Evolutionary conservation across 1,139 yeast genomes (phyloP).

Genomic region (Meyerozyma athensensis): DNA sequence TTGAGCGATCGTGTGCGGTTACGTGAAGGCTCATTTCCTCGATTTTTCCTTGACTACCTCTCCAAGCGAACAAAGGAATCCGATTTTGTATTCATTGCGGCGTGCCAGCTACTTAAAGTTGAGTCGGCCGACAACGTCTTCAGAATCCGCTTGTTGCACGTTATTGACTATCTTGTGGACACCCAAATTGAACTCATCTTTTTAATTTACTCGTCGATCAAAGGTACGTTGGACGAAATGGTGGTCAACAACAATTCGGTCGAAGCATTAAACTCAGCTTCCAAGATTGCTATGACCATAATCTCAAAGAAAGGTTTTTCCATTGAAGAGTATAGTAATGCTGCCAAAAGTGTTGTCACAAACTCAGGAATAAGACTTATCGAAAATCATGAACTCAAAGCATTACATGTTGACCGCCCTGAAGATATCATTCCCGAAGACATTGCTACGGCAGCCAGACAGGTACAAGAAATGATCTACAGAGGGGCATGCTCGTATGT

Average conservation of each 20-base stretch:
- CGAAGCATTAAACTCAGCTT: conserved; percentile 25
- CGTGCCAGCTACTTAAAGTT: conserved; percentile 9
- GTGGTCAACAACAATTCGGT: conserved; percentile 27
- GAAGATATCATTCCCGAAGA: conserved; percentile 9
- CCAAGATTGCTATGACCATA: conserved; percentile 24
- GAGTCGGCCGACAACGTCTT: conserved; percentile 30
- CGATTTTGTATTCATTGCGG: conserved; percentile 35
- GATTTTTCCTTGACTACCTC: conserved; percentile 45
- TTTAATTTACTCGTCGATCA: conserved; percentile 42
- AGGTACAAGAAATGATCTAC: conserved; percentile 32
- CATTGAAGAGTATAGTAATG: conserved; percentile 12
- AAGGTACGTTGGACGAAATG: conserved; percentile 34
- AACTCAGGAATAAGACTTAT: conserved; percentile 9
- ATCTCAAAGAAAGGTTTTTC: conserved; percentile 19
- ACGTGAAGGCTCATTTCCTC: conserved; percentile 43
- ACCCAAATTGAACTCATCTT: conserved; percentile 34
- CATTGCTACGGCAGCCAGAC: conserved; percentile 8
- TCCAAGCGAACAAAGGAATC: conserved; percentile 38
- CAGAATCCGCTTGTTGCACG: conserved; percentile 48
- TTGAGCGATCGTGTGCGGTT: conserved; percentile 22
- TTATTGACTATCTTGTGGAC: conserved; percentile 42
- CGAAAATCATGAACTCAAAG: conserved; percentile 10
- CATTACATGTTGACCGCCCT: conserved; percentile 12
- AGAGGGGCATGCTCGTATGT: conserved; percentile 36
- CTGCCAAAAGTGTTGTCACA: conserved; percentile 13